Conservation (phyloP, 345 rosid species). For the Xanthoceras sorbifolium region DNA sequence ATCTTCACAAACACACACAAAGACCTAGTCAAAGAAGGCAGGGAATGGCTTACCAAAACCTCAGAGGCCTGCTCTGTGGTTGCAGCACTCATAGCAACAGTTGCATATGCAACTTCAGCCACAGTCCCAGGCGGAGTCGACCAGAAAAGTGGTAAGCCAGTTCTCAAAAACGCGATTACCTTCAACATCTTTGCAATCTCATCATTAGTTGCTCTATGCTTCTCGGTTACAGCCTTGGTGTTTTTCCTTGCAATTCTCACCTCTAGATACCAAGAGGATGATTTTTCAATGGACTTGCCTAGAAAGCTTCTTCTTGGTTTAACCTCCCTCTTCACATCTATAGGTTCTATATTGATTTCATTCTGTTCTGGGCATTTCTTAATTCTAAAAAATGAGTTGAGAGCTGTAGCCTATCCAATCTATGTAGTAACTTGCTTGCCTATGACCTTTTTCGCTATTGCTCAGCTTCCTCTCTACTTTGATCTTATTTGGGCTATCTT, state of each 20-base stretch:
- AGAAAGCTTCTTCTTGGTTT: constrained; percentile 29
- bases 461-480: constrained; percentile 27
- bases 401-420: constrained; percentile 7
- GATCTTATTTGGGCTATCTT: constrained; percentile 23
- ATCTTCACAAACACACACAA: constrained; percentile 26
- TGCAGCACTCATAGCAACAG: constrained; percentile 39
- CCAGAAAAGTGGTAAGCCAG: not conserved
- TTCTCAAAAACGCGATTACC: not conserved
- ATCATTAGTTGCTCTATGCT: constrained; percentile 32
- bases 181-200: constrained; percentile 26
- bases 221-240: constrained; percentile 27
- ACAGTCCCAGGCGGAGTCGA: constrained; percentile 27
- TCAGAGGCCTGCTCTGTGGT: constrained; percentile 37
- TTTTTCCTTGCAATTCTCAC: constrained; percentile 31
- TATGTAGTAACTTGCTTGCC: constrained; percentile 35
- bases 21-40: constrained; percentile 19
- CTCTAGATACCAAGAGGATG: constrained; percentile 26
- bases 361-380: constrained; percentile 38
- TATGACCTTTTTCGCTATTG: constrained; percentile 24
- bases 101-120: constrained; percentile 34
- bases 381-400: constrained; percentile 18
- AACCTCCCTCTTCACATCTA: constrained; percentile 24
- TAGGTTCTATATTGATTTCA: constrained; percentile 25
- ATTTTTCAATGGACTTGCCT: constrained; percentile 24
- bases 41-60: constrained; percentile 35